Conservation (phyloP, 495 filamentous ascomycete species). For the Xylaria flabelliformis region DNA sequence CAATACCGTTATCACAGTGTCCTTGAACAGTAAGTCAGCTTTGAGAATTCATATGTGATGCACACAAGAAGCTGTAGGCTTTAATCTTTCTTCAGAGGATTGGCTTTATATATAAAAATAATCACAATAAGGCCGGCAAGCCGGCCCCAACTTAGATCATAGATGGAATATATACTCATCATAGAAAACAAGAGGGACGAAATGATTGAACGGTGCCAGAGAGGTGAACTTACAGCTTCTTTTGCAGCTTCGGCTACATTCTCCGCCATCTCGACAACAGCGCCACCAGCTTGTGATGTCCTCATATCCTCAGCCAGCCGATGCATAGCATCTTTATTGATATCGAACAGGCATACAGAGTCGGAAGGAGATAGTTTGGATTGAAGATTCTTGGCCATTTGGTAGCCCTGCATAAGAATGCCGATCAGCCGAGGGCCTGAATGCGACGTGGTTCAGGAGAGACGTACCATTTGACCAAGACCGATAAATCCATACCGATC, state of each 20-base stretch:
- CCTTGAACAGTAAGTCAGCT: constrained; percentile 54
- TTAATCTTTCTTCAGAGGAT: constrained; percentile 62
- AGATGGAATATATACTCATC: constrained; percentile 65
- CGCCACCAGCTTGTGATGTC: constrained; percentile 53
- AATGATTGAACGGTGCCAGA: background rate
- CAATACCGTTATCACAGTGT: constrained; percentile 78
- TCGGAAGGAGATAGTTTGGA: constrained; percentile 74
- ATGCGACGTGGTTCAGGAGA: background rate
- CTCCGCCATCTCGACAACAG: constrained; percentile 62
- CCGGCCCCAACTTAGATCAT: constrained; percentile 67
- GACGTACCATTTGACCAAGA: constrained; percentile 82
- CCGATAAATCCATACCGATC: constrained; percentile 85
- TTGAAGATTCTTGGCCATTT: constrained; percentile 88
- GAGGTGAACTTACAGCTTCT: constrained; percentile 68
- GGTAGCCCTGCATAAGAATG: constrained; percentile 61
- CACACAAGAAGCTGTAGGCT: background rate
- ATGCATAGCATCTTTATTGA: constrained; percentile 66
- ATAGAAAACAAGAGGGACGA: constrained; percentile 37
- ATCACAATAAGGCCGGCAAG: constrained; percentile 51
- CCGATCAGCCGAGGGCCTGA: background rate
- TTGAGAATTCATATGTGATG: background rate
- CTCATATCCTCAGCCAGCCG: constrained; percentile 67
- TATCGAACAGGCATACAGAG: constrained; percentile 73
- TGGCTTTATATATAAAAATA: constrained; percentile 65
- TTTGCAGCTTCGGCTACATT: constrained; percentile 68